Percentiles rank a stretch among this genome's conserved stretches.
Conservation (phyloP, 176 grass and related monocot species). For the Oryza glumipatula region DNA sequence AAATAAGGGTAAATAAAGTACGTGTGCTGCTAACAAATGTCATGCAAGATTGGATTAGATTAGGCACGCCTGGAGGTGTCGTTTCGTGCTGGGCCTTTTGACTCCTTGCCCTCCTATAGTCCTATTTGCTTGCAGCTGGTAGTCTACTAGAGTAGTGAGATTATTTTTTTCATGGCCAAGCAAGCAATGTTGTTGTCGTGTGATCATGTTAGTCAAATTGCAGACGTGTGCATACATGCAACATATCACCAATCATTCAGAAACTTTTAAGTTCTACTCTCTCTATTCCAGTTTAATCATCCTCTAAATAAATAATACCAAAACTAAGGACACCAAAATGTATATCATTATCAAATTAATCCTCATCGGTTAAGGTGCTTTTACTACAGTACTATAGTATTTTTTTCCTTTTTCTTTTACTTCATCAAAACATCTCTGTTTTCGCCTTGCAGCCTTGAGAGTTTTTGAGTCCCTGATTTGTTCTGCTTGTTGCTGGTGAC, state of each 20-base stretch:
- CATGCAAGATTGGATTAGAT: conserved; percentile 8
- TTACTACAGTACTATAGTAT: neutral
- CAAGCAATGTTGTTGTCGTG: conserved; percentile 7
- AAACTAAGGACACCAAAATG: no score
- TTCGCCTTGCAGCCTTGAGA: neutral
- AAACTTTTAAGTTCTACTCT: neutral
- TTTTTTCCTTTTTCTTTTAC: neutral
- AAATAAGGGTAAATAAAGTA: neutral
- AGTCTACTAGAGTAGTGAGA: no score
- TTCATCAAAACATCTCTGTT: neutral
- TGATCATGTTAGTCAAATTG: conserved; percentile 34
- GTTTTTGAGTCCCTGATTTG: neutral
- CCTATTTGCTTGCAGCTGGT: neutral
- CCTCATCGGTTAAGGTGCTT: no score
- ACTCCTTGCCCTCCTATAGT: neutral
- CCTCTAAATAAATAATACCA: no score
- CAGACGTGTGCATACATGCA: neutral
- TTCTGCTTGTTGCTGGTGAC: neutral
- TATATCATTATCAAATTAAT: no score
- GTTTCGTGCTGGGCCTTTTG: conserved; percentile 46
- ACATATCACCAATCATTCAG: conserved; percentile 7
- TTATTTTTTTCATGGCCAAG: conserved; percentile 15
- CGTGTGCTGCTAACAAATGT: neutral
- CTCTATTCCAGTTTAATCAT: no score
- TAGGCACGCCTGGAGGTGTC: conserved; percentile 39